Evolutionary conservation across 805 yeast species (phyloP).

Genomic region (Hanseniaspora meyeri): DNA sequence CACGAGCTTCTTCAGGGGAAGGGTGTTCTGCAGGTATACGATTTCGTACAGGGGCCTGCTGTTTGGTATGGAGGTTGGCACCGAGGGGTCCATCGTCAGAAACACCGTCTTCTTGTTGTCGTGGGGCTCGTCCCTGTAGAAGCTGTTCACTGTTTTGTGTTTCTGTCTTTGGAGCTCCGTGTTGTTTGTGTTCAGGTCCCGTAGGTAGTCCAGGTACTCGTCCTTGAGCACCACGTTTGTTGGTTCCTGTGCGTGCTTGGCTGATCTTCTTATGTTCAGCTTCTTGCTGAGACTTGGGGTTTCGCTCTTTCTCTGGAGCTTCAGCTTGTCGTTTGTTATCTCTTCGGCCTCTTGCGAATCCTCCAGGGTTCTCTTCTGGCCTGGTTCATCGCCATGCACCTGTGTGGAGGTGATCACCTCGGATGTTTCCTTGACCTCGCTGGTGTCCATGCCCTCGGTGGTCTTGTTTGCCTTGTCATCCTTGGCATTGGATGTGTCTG

Average conservation of each 20-base stretch:
- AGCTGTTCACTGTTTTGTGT: slow-evolving; percentile 4
- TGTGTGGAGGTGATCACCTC: neutral
- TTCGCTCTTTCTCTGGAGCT: neutral
- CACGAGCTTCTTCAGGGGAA: slow-evolving; percentile 68
- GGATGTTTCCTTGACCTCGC: neutral
- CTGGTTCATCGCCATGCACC: neutral
- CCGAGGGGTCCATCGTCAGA: slow-evolving; percentile 37
- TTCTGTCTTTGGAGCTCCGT: neutral
- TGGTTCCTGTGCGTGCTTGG: slow-evolving; percentile 1
- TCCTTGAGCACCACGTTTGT: slow-evolving; percentile 2
- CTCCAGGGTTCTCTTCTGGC: neutral
- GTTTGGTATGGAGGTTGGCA: slow-evolving; percentile 44
- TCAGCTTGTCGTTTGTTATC: neutral
- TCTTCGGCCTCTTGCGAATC: neutral
- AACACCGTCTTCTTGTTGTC: slow-evolving; percentile 32
- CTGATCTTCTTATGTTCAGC: neutral
- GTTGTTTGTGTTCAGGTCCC: slow-evolving; percentile 2
- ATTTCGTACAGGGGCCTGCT: slow-evolving; percentile 69
- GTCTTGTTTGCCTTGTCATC: neutral
- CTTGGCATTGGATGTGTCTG: neutral
- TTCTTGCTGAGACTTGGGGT: neutral
- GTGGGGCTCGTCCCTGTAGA: slow-evolving; percentile 13
- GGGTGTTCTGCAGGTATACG: slow-evolving; percentile 74
- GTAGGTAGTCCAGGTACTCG: neutral
- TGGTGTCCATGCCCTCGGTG: neutral